phyloP scores from a whole-genome alignment of 768 basidiomycete genomes.

The Russula emetica region DNA sequence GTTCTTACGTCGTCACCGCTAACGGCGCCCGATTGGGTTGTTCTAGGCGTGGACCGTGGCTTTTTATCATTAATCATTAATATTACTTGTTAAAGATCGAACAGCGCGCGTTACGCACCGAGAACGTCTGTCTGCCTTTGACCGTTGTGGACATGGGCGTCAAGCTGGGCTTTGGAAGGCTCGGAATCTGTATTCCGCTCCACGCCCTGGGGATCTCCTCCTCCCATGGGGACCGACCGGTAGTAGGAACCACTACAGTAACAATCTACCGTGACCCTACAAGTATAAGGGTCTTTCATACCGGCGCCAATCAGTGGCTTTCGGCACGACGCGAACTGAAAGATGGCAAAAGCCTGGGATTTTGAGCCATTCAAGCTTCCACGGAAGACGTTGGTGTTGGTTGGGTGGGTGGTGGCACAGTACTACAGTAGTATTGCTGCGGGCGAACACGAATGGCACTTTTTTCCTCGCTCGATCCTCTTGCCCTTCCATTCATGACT shows the following conservation, averaged over 20 bases:
- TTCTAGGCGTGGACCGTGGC: conserved; percentile 5
- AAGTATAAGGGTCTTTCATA: conserved; percentile 1
- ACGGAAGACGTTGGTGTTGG: background rate
- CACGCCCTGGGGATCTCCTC: background rate
- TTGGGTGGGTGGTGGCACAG: too few relatives aligned
- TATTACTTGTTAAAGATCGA: conserved; percentile 15
- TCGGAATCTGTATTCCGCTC: conserved; percentile 3
- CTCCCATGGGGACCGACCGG: background rate
- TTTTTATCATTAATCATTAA: background rate
- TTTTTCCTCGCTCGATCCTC: background rate
- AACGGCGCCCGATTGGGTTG: conserved; percentile 10
- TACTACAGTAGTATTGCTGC: background rate
- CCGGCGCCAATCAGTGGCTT: conserved; percentile 2
- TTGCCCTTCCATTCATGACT: conserved; percentile 11
- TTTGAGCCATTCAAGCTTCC: background rate
- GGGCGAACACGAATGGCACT: background rate
- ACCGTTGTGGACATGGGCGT: conserved; percentile 14
- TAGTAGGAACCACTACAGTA: background rate
- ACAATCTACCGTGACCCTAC: too few relatives aligned
- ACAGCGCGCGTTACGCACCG: conserved; percentile 16
- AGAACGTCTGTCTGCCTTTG: conserved; percentile 19
- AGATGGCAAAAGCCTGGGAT: background rate
- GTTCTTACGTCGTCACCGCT: conserved; percentile 19
- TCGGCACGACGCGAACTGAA: background rate
- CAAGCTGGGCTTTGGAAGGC: conserved; percentile 2